phyloP scores from a whole-genome alignment of 1,284 basidiomycete genomes.

The Malassezia brasiliensis region DNA sequence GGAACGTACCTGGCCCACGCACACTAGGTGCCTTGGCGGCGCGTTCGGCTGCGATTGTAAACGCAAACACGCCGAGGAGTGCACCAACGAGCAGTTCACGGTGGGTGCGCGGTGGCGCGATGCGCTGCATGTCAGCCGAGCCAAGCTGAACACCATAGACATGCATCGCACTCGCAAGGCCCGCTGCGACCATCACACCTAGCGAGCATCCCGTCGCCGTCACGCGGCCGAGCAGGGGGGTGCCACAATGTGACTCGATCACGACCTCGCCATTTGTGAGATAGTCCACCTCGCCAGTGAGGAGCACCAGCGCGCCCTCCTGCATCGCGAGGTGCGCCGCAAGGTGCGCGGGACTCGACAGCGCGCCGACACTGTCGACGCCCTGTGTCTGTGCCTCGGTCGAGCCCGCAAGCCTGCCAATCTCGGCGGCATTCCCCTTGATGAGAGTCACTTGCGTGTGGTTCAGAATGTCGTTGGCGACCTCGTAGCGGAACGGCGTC shows the following conservation, averaged over 20 bases:
- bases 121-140: not conserved
- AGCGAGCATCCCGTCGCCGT: conserved; percentile 86
- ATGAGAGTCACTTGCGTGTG: conserved; percentile 80
- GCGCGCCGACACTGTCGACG: conserved; percentile 71
- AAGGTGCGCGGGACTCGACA: conserved; percentile 64
- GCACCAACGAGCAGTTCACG: conserved; percentile 34
- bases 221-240: conserved; percentile 64
- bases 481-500: conserved; percentile 60
- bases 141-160: not conserved
- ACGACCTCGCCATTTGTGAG: conserved; percentile 70
- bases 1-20: conserved; percentile 73
- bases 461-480: conserved; percentile 62
- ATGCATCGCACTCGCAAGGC: conserved; percentile 59
- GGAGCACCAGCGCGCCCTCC: conserved; percentile 70
- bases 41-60: conserved; percentile 73
- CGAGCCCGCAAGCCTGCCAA: conserved; percentile 66
- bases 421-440: conserved; percentile 89
- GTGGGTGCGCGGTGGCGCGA: conserved; percentile 8
- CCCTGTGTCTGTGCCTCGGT: conserved; percentile 65
- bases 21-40: conserved; percentile 64
- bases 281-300: conserved; percentile 76
- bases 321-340: conserved; percentile 63
- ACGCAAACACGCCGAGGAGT: conserved; percentile 58
- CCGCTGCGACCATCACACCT: conserved; percentile 66
- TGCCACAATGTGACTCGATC: conserved; percentile 65